Conservation (phyloP, 108 stramenopile species). For the Nannochloropsis granulata region DNA sequence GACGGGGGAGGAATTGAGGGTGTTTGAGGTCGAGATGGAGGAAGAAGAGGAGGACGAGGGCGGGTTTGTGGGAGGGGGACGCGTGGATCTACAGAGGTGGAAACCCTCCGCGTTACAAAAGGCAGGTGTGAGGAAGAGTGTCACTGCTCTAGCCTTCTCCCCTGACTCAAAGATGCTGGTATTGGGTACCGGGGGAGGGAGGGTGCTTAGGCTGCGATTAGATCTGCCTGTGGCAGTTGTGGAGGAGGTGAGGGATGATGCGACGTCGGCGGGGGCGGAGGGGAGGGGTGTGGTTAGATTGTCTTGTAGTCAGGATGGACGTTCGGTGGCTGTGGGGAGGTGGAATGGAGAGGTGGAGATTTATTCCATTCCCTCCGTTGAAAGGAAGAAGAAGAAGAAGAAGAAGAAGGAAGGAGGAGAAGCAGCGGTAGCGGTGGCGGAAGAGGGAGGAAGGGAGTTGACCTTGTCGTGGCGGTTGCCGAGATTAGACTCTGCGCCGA, state of each 20-base stretch:
- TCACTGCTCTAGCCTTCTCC: background rate
- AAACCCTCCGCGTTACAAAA: background rate
- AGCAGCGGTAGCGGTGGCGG: background rate
- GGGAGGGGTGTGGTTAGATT: background rate
- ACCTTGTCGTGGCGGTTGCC: background rate
- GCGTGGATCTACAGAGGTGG: background rate
- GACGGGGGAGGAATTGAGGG: background rate
- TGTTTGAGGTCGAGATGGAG: background rate
- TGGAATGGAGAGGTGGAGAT: background rate
- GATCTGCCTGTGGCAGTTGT: background rate
- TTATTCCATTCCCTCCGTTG: background rate
- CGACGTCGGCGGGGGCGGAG: background rate
- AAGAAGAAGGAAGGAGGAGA: too few relatives aligned
- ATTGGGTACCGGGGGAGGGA: background rate
- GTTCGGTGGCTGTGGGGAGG: background rate
- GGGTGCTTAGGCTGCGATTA: background rate
- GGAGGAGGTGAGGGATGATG: background rate
- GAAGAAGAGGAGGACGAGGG: background rate
- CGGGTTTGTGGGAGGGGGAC: background rate
- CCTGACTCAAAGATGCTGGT: background rate
- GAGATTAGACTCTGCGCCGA: background rate
- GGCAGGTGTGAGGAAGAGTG: background rate
- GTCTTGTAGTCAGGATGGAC: background rate
- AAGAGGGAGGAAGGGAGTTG: background rate
- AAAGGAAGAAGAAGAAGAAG: too few relatives aligned